Percentiles rank a stretch among this genome's conserved stretches.
Conservation (phyloP, 1,284 basidiomycete genomes). For the Rhizoctonia solani region DNA sequence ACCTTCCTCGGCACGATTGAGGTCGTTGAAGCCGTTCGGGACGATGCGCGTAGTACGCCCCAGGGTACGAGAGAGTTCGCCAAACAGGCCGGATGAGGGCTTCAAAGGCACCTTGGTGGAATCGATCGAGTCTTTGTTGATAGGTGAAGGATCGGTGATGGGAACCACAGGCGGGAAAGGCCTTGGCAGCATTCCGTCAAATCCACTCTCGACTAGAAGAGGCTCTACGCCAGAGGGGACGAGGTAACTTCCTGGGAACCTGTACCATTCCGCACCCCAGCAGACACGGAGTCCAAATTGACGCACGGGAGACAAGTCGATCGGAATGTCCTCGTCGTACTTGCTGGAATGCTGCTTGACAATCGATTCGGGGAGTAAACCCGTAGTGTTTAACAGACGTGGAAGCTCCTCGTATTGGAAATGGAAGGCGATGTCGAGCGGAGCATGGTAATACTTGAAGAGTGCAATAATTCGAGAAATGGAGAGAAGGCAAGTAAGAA, state of each 20-base stretch:
- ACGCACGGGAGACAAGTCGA: constrained; percentile 72
- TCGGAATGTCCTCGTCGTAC: constrained; percentile 58
- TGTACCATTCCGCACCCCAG: constrained; percentile 93
- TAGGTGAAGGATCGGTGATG: neutral
- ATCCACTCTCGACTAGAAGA: constrained; percentile 87
- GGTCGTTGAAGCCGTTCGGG: constrained; percentile 79
- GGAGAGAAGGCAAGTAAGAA: constrained; percentile 70
- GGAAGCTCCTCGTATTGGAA: constrained; percentile 84
- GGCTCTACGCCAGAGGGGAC: constrained; percentile 83
- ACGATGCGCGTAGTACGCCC: constrained; percentile 54
- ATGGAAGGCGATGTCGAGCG: constrained; percentile 71
- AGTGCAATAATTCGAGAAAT: constrained; percentile 79
- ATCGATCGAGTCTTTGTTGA: constrained; percentile 43
- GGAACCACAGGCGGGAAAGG: constrained; percentile 58
- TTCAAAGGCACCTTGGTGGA: constrained; percentile 22
- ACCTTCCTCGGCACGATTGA: constrained; percentile 72
- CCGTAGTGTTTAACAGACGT: constrained; percentile 72
- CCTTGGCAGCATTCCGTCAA: constrained; percentile 86
- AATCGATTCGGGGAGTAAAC: constrained; percentile 52
- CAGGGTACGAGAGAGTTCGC: constrained; percentile 7
- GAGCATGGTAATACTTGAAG: constrained; percentile 89
- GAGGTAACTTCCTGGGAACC: constrained; percentile 90
- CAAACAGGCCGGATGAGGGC: neutral
- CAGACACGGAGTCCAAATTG: constrained; percentile 83
- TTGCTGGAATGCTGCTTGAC: constrained; percentile 43